Evolutionary conservation across 2,329 filamentous ascomycete genomes (phyloP).

Genomic region (Colletotrichum sp.): DNA sequence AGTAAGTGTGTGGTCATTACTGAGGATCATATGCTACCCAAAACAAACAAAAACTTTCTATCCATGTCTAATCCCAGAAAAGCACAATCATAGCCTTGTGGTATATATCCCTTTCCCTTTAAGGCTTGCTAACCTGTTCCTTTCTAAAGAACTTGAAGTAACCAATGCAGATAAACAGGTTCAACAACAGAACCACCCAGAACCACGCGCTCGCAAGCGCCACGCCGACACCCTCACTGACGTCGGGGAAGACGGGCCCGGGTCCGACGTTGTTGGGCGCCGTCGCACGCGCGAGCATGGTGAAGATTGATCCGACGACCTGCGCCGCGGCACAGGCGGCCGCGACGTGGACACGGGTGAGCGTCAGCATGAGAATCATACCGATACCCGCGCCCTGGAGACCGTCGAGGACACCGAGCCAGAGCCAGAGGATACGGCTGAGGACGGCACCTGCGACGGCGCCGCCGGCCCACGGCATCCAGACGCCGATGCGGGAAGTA

Average conservation of each 20-base stretch:
- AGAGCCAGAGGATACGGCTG: constrained; percentile 60
- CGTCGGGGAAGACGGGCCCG: constrained; percentile 66
- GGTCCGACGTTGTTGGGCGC: constrained; percentile 67
- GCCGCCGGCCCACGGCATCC: constrained; percentile 66
- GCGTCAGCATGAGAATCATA: constrained; percentile 70
- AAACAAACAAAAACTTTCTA: not conserved
- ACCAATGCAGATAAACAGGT: constrained; percentile 63
- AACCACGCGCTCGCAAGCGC: constrained; percentile 60
- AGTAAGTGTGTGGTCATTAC: constrained; percentile 10
- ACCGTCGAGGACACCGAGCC: constrained; percentile 69
- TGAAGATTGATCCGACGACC: constrained; percentile 65
- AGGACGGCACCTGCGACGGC: constrained; percentile 61
- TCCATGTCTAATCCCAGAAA: not conserved
- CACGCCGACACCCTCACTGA: constrained; percentile 50
- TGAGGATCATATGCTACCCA: constrained; percentile 16
- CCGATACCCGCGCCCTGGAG: constrained; percentile 71
- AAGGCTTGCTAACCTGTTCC: constrained; percentile 62
- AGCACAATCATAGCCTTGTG: constrained; percentile 8
- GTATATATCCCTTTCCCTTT: not conserved
- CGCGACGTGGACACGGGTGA: constrained; percentile 69
- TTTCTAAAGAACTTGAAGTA: constrained; percentile 63
- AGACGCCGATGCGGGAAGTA: constrained; percentile 63
- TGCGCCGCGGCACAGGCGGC: constrained; percentile 67
- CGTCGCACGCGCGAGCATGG: constrained; percentile 64
- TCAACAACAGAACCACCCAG: constrained; percentile 64